phyloP scores from a whole-genome alignment of 148 eudicot genomes.

The Vaccinium vitisidaea region DNA sequence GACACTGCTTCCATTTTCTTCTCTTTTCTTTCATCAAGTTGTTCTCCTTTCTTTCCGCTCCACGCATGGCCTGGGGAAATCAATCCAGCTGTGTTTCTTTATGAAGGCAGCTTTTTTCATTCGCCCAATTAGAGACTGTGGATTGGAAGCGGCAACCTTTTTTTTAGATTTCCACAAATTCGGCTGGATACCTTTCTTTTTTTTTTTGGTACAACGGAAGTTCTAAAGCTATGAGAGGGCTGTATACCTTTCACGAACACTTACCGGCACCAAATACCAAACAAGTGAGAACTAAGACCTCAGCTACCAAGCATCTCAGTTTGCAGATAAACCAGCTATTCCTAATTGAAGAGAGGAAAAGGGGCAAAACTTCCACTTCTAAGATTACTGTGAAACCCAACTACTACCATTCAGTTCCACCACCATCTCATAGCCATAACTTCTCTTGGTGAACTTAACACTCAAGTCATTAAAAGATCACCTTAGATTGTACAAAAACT shows the following conservation, averaged over 20 bases:
- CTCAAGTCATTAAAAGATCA: background rate
- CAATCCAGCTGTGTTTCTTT: background rate
- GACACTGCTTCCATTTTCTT: background rate
- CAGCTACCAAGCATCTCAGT: constrained; percentile 2
- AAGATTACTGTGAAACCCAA: background rate
- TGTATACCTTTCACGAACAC: background rate
- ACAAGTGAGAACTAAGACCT: background rate
- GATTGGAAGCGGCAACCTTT: background rate
- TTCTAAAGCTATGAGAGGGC: no score
- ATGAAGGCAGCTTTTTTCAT: background rate
- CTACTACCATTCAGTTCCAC: constrained; percentile 12
- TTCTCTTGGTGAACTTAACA: background rate
- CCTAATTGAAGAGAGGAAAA: background rate
- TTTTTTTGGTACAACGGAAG: no score
- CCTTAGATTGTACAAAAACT: background rate
- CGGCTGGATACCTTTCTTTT: no score
- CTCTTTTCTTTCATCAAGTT: background rate
- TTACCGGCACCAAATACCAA: constrained; percentile 2
- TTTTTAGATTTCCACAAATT: background rate
- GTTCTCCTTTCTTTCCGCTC: background rate
- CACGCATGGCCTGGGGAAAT: background rate
- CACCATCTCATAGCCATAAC: background rate
- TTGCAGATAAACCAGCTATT: constrained; percentile 1
- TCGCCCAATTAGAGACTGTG: background rate
- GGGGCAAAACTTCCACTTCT: background rate